Conservation (phyloP, 2,329 filamentous ascomycete genomes). For the Aspergillus calidoustus region DNA sequence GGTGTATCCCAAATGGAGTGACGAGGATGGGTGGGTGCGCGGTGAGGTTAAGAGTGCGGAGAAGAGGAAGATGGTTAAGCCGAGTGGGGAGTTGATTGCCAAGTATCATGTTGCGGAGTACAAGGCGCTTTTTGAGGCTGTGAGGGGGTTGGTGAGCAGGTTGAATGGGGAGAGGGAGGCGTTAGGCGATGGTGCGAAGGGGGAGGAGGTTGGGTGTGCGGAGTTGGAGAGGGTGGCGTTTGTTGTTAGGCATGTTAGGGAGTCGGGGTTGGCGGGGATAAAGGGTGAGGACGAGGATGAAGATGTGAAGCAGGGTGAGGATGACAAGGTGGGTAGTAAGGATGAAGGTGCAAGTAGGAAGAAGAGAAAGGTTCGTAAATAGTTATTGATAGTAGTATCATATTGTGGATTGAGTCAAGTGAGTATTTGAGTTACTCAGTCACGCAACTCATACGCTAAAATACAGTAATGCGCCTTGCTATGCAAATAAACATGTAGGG, state of each 20-base stretch:
- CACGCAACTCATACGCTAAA: slow-evolving; percentile 1
- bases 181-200: background rate
- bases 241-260: slow-evolving; percentile 40
- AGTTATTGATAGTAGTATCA: background rate
- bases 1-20: background rate
- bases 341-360: slow-evolving; percentile 3
- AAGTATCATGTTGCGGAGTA: slow-evolving; percentile 50
- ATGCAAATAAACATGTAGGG: slow-evolving; percentile 11
- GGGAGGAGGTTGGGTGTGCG: slow-evolving; percentile 32
- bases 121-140: slow-evolving; percentile 36
- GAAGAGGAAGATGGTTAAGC: slow-evolving; percentile 18
- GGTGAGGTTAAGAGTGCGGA: slow-evolving; percentile 1
- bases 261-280: slow-evolving; percentile 22
- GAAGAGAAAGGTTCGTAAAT: background rate
- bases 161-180: slow-evolving; percentile 19
- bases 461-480: slow-evolving; percentile 9
- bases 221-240: slow-evolving; percentile 46
- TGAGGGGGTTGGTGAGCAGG: slow-evolving; percentile 26
- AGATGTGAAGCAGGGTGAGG: background rate
- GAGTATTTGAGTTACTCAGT: background rate
- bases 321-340: slow-evolving; percentile 1
- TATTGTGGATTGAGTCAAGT: background rate
- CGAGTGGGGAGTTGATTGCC: slow-evolving; percentile 38
- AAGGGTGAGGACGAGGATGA: background rate
- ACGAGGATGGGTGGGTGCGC: slow-evolving; percentile 5